A percentile compares a stretch with the other conserved stretches of the same genome.
These are phyloP conservation scores for Botryotinia globosa DNA, from an alignment of 2,329 filamentous ascomycete species.

Conservation along the genomic window DNA sequence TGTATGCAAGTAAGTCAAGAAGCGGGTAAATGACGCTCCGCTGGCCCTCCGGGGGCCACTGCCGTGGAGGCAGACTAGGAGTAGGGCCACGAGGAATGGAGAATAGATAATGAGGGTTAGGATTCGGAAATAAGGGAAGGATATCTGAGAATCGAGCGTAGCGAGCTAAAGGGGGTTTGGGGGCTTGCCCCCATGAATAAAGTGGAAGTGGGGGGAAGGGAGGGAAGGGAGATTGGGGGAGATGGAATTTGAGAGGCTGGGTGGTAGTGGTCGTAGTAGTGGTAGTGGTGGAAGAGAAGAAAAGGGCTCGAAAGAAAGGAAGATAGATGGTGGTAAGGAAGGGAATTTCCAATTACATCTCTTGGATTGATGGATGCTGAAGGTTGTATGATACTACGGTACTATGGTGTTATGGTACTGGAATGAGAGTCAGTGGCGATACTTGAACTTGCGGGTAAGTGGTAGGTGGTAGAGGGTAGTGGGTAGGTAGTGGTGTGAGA, in stretches of 20 bases:
- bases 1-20: background rate
- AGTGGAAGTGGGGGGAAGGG: background rate
- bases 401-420: too few species aligned
- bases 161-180: background rate
- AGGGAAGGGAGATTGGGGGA: background rate
- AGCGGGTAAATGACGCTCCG: background rate
- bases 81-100: background rate
- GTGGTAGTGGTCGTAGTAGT: too few species aligned
- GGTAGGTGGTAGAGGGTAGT: too few species aligned
- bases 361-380: too few species aligned
- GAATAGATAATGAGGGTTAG: background rate
- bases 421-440: too few species aligned
- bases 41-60: constrained; percentile 2
- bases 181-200: background rate
- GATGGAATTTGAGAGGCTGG: background rate
- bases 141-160: background rate
- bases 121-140: background rate
- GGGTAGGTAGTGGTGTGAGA: background rate
- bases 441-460: too few species aligned
- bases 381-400: too few species aligned
- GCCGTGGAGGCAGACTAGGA: background rate
- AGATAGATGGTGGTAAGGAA: background rate
- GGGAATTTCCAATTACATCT: too few species aligned
- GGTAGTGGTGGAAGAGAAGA: too few species aligned
- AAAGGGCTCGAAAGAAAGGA: too few species aligned